Conservation (phyloP, 441 rosid species). For the Pelargonium myrrhifolium region DNA sequence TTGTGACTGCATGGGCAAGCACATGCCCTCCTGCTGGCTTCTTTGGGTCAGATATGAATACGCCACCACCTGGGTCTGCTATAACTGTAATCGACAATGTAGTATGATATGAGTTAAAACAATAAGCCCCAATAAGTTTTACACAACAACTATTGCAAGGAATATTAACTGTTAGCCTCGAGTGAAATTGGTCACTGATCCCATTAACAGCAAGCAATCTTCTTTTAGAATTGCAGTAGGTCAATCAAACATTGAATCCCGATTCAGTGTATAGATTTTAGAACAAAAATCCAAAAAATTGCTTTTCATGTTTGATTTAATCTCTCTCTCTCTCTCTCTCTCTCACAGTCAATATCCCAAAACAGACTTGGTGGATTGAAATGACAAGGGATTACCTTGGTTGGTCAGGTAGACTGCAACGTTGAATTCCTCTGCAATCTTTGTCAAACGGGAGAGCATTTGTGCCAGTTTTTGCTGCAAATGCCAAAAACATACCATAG, state of each 20-base stretch:
- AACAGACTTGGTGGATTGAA: background rate
- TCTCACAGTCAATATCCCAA: no score
- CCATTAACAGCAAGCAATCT: background rate
- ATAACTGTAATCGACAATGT: conserved; percentile 47
- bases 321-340: no score
- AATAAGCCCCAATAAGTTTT: background rate
- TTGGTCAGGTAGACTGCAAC: conserved; percentile 89
- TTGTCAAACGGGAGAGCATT: conserved; percentile 78
- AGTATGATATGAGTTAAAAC: conserved; percentile 1
- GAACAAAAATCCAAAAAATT: background rate
- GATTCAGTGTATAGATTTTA: background rate
- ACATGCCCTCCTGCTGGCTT: conserved; percentile 96
- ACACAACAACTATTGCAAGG: background rate
- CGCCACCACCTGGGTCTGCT: conserved; percentile 90
- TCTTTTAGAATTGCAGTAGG: no score
- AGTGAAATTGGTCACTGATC: background rate
- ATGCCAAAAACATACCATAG: no score
- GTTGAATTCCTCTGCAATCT: conserved; percentile 88
- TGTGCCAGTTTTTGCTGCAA: conserved; percentile 91
- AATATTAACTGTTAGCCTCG: background rate
- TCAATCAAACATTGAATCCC: background rate
- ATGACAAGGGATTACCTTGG: conserved; percentile 44
- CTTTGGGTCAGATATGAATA: conserved; percentile 88
- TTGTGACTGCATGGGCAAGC: conserved; percentile 84
- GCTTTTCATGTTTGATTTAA: background rate